Conservation (phyloP, 345 rosid species). For the Luvunga scandens region DNA sequence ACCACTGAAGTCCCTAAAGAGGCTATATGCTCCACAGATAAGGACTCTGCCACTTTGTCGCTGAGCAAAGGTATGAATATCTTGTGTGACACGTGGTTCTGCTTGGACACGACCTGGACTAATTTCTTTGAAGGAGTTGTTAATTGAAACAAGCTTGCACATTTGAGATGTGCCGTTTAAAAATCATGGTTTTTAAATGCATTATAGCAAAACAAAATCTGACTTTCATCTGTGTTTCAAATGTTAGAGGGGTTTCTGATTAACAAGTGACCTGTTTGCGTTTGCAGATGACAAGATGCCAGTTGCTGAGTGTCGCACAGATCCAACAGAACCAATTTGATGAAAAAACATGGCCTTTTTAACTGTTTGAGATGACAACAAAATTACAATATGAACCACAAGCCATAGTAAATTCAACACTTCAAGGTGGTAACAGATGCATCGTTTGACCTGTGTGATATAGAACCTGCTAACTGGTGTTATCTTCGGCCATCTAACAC, state of each 20-base stretch:
- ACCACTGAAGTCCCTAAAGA: constrained; percentile 27
- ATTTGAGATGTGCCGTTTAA: neutral
- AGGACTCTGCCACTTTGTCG: constrained; percentile 15
- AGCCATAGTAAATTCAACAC: constrained; percentile 32
- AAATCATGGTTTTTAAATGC: neutral
- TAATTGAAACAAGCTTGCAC: neutral
- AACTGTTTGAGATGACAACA: constrained; percentile 15
- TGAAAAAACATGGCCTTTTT: constrained; percentile 8
- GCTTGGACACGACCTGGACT: neutral
- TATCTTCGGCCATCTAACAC: constrained; percentile 13
- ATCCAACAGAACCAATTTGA: constrained; percentile 24
- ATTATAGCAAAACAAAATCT: neutral
- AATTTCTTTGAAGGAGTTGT: neutral
- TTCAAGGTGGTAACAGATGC: constrained; percentile 33
- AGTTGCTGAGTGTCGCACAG: constrained; percentile 20
- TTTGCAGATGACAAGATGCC: constrained; percentile 36
- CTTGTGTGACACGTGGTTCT: neutral
- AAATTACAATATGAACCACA: constrained; percentile 3
- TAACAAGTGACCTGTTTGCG: constrained; percentile 9
- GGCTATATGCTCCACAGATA: constrained; percentile 11
- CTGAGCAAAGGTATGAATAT: constrained; percentile 39
- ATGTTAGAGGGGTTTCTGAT: neutral
- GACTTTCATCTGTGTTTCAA: neutral
- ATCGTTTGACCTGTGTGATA: constrained; percentile 24
- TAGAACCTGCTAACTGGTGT: constrained; percentile 30